Percentiles rank a stretch among this genome's conserved stretches.
phyloP scores from a whole-genome alignment of 2,329 filamentous ascomycete species.

The Coleophoma eucalyptorum region DNA sequence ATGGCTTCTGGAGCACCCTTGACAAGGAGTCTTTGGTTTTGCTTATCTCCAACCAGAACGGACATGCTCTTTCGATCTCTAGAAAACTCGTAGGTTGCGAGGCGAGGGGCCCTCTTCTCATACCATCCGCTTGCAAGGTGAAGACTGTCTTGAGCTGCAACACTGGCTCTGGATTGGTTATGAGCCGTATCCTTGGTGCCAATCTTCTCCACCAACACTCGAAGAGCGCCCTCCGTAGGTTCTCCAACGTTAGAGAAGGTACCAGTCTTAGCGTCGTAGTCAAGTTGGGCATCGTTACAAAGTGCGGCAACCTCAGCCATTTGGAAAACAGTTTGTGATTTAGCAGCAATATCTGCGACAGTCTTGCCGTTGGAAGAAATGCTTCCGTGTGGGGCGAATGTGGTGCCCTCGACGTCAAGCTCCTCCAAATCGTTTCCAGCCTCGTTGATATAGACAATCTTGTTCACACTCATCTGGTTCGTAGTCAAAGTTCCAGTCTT shows the following conservation, averaged over 20 bases:
- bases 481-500: constrained; percentile 98
- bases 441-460: constrained; percentile 78
- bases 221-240: constrained; percentile 89
- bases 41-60: constrained; percentile 72
- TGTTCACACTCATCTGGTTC: constrained; percentile 98
- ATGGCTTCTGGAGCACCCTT: constrained; percentile 96
- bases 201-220: constrained; percentile 90
- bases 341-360: constrained; percentile 63
- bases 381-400: constrained; percentile 78
- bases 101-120: constrained; percentile 67
- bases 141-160: constrained; percentile 56
- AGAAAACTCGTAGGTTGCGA: constrained; percentile 95
- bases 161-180: constrained; percentile 46
- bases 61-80: constrained; percentile 99
- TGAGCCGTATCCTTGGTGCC: constrained; percentile 56
- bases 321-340: constrained; percentile 74
- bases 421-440: constrained; percentile 74
- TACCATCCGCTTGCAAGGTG: constrained; percentile 84
- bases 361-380: constrained; percentile 66
- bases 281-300: constrained; percentile 84
- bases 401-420: constrained; percentile 87
- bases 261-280: constrained; percentile 73
- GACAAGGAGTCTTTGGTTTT: constrained; percentile 77
- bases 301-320: constrained; percentile 70
- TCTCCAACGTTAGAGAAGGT: constrained; percentile 84